Percentiles rank a stretch among this genome's conserved stretches.
Evolutionary conservation across 768 basidiomycete genomes (phyloP).

Genomic region (Gloeopeniophorella convolvens): DNA sequence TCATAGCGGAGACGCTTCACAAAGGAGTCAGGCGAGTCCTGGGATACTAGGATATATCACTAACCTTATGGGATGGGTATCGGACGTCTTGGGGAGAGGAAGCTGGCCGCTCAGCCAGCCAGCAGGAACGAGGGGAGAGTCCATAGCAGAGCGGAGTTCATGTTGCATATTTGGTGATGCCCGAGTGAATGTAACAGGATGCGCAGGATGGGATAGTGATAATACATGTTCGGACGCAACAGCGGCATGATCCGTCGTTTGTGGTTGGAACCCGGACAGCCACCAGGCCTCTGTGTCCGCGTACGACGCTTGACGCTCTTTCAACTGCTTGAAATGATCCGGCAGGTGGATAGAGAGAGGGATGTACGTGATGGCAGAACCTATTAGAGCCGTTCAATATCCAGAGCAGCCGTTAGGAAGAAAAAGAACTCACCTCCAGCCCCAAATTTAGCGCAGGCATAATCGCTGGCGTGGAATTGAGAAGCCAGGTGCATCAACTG

Average conservation of each 20-base stretch:
- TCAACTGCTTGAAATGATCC: slow-evolving; percentile 16
- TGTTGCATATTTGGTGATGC: slow-evolving; percentile 20
- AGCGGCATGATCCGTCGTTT: neutral
- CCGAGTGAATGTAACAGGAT: slow-evolving; percentile 1
- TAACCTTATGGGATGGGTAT: slow-evolving; percentile 21
- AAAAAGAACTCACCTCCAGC: slow-evolving; percentile 10
- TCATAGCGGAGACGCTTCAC: slow-evolving; percentile 52
- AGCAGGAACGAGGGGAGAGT: slow-evolving; percentile 20
- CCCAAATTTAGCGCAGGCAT: slow-evolving; percentile 21
- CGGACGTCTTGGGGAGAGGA: slow-evolving; percentile 18
- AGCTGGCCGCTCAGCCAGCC: slow-evolving; percentile 7
- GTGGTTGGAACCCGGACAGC: slow-evolving; percentile 11
- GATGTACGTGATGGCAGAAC: slow-evolving; percentile 18
- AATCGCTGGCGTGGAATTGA: slow-evolving; percentile 22
- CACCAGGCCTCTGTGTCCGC: slow-evolving; percentile 20
- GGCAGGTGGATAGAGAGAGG: slow-evolving; percentile 21
- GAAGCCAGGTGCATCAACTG: slow-evolving; percentile 22
- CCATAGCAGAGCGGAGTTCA: slow-evolving; percentile 25
- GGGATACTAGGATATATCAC: neutral
- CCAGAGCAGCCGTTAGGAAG: neutral
- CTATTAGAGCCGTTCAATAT: slow-evolving; percentile 3
- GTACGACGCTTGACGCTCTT: slow-evolving; percentile 18
- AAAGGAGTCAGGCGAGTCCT: neutral
- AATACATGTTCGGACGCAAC: neutral
- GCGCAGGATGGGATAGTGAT: neutral